Percentiles rank a stretch among this genome's conserved stretches.
These are phyloP conservation scores for Magnaporthiopsis incrustans DNA, from an alignment of 2,329 filamentous ascomycete species.

Conservation along the genomic window DNA sequence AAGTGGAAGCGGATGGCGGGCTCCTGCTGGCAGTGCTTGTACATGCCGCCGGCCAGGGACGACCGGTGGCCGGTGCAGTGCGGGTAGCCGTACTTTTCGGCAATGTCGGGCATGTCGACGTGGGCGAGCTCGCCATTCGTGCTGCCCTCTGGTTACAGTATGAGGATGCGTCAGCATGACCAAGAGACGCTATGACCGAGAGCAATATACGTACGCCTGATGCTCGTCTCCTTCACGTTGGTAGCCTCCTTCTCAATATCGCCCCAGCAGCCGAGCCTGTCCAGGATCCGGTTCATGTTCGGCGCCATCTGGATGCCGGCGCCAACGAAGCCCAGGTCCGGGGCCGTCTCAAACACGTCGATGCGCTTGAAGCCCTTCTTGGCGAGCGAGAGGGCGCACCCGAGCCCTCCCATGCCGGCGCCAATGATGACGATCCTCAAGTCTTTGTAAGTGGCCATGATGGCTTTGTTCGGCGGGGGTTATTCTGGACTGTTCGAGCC, in stretches of 20 bases:
- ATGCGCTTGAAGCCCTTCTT: conserved; percentile 69
- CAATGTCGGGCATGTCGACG: conserved; percentile 61
- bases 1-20: conserved; percentile 62
- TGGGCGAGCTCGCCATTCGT: conserved; percentile 62
- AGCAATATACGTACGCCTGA: conserved; percentile 45
- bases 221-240: conserved; percentile 62
- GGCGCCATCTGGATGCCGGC: conserved; percentile 80
- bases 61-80: conserved; percentile 76
- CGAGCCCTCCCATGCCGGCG: conserved; percentile 68
- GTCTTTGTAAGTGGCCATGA: conserved; percentile 20
- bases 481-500: no score
- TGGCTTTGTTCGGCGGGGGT: not conserved
- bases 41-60: conserved; percentile 61
- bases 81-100: conserved; percentile 60
- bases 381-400: conserved; percentile 63
- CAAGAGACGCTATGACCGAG: not conserved
- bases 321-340: conserved; percentile 70
- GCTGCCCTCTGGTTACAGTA: conserved; percentile 45
- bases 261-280: conserved; percentile 64
- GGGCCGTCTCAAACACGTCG: conserved; percentile 65
- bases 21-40: conserved; percentile 58
- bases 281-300: conserved; percentile 71
- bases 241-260: conserved; percentile 64
- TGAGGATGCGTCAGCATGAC: not conserved
- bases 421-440: conserved; percentile 25